Evolutionary conservation across 2,329 filamentous ascomycete genomes (phyloP), one percentile per base, ranked within the genome.

Genomic region (Mycosphaerelloides madeirae): DNA sequence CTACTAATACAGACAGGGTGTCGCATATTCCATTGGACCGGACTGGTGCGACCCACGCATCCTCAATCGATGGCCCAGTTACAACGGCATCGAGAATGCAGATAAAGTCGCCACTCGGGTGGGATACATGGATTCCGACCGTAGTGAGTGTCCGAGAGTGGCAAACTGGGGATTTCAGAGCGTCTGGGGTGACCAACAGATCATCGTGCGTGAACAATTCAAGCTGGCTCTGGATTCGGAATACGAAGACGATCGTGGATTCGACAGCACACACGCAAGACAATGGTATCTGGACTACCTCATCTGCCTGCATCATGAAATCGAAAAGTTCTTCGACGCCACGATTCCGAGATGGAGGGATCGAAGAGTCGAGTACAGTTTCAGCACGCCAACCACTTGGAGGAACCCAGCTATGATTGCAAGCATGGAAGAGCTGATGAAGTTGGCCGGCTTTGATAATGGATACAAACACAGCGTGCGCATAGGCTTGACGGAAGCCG

Each of bases 311-410:
- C 43, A 50, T 28, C 9, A 31, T 13, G 38, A 46, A 13, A 42
- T 54, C 20, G 38, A 35, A 29, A 16, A 34, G 22, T 43, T 44
- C 28, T 44, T 52, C 31, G 20, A 41, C 15, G 43, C 38, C 12
- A 7, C 32, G 7, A 32, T 47, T 9, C 37, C 42, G 12, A 22
- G 29, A 2, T 54, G 45, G 34, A 11, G 34, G 7, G 29, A 12
- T 14, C 41, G 43, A 16, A 33, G 50, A 31, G 42, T 55, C 5
- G 53, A 55, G 41, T 56, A 47, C 18, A 25, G 41, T 15, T 56
- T 56, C 32, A 46, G 44, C 32, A 43, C 45, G 2, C 53, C 53
- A 3, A 55, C 52, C 2, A 56, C 53, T 5, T 56, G 52, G 52
- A 49, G 43, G 16, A 35, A 48, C 15, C 50, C 52, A 7, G 43